Conservation (phyloP, 2,329 filamentous ascomycete species). For the Chaetomiaceae sp. region DNA sequence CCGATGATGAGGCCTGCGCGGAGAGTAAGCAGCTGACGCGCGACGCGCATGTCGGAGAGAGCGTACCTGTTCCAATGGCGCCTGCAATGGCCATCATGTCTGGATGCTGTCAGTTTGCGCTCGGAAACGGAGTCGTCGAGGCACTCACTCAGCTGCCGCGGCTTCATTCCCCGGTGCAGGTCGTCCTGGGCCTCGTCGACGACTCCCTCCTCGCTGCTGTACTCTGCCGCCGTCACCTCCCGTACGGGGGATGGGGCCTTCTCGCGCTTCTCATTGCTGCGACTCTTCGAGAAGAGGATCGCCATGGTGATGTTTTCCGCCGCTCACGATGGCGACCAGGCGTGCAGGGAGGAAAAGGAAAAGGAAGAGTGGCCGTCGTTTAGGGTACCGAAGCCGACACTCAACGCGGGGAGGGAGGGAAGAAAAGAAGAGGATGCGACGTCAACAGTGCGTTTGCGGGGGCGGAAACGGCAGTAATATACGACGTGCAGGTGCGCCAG, state of each 20-base stretch:
- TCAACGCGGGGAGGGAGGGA: not conserved
- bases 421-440: not conserved
- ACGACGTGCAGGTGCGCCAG: not conserved
- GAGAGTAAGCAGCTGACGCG: conserved; percentile 12
- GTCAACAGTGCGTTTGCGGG: not conserved
- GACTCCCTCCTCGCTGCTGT: conserved; percentile 20
- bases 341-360: not conserved
- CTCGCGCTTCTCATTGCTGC: conserved; percentile 21
- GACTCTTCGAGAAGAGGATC: conserved; percentile 9
- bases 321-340: not conserved
- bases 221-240: conserved; percentile 6
- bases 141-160: conserved; percentile 28
- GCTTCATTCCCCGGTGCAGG: conserved; percentile 31
- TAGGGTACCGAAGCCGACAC: not conserved
- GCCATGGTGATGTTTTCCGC: conserved; percentile 8
- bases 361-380: not conserved
- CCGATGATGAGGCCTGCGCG: conserved; percentile 44
- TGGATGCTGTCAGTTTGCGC: conserved; percentile 2
- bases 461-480: not conserved
- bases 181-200: conserved; percentile 26
- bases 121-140: too few species aligned
- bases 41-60: not conserved
- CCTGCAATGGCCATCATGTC: conserved; percentile 38
- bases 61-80: conserved; percentile 33
- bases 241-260: conserved; percentile 11